phyloP scores from a whole-genome alignment of 2,329 filamentous ascomycete species.

The Fusarium duplospermum region DNA sequence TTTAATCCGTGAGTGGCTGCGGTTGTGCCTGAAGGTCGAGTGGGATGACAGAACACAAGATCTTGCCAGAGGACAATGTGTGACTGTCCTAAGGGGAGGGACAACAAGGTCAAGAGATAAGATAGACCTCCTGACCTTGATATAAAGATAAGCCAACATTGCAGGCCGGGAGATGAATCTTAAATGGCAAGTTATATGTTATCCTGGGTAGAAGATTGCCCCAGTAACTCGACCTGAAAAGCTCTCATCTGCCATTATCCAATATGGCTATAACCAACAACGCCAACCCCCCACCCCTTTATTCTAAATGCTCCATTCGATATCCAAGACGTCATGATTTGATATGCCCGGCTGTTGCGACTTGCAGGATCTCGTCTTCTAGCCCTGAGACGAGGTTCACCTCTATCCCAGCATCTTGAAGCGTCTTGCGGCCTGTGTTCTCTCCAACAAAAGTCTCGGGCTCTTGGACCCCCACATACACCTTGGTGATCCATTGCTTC shows the following conservation, averaged over 20 bases:
- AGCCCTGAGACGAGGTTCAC: conserved; percentile 80
- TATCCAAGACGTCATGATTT: conserved; percentile 16
- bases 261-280: neutral
- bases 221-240: neutral
- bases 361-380: conserved; percentile 81
- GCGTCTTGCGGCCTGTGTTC: conserved; percentile 78
- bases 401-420: conserved; percentile 78
- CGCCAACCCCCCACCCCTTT: neutral
- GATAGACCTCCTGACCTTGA: neutral
- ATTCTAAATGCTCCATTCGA: neutral
- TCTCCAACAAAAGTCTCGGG: conserved; percentile 89
- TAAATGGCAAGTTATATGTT: neutral
- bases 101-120: neutral
- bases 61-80: conserved; percentile 16
- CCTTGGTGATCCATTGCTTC: conserved; percentile 72
- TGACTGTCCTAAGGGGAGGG: neutral
- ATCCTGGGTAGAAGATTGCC: neutral
- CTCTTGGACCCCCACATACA: conserved; percentile 90
- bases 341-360: conserved; percentile 85
- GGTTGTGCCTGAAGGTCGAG: neutral
- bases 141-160: neutral
- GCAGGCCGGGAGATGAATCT: neutral
- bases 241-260: neutral
- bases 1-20: no score
- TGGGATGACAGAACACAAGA: conserved; percentile 18